These are phyloP conservation scores for Petrea volubilis DNA, from an alignment of 257 asterid genomes.

Conservation along the genomic window DNA sequence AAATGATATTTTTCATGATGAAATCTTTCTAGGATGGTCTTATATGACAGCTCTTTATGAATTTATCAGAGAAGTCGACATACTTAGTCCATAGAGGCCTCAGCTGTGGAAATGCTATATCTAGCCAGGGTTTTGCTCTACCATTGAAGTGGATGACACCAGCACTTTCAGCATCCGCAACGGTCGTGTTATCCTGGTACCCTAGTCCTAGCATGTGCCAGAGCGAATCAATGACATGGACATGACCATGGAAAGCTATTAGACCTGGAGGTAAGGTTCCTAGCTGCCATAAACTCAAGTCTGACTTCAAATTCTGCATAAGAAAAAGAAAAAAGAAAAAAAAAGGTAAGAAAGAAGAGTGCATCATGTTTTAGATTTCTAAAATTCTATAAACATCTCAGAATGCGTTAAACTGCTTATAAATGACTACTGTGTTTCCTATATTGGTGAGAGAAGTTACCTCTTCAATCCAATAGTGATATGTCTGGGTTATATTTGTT, in stretches of 20 bases:
- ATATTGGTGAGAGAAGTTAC: no score
- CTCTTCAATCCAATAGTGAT: slow-evolving; percentile 85
- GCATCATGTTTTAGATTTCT: no score
- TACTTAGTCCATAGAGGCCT: slow-evolving; percentile 83
- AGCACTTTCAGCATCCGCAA: slow-evolving; percentile 69
- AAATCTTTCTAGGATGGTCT: slow-evolving; percentile 53
- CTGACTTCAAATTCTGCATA: slow-evolving; percentile 85
- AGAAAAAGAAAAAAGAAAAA: not conserved
- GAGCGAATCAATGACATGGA: slow-evolving; percentile 67
- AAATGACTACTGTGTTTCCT: not conserved
- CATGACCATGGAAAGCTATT: slow-evolving; percentile 87
- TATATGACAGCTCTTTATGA: slow-evolving; percentile 80
- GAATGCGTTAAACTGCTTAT: not conserved
- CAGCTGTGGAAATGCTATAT: slow-evolving; percentile 88
- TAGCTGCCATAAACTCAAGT: slow-evolving; percentile 94
- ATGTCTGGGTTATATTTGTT: slow-evolving; percentile 75
- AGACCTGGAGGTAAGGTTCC: slow-evolving; percentile 96
- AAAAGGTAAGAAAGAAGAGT: no score
- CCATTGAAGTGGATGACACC: slow-evolving; percentile 93
- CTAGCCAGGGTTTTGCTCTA: slow-evolving; percentile 99
- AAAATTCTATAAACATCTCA: not conserved
- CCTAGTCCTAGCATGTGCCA: slow-evolving; percentile 99
- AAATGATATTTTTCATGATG: slow-evolving; percentile 17
- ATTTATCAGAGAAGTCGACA: slow-evolving; percentile 70
- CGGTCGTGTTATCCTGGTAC: slow-evolving; percentile 79